Evolutionary conservation across 2,329 filamentous ascomycete genomes (phyloP).

Genomic region (Falciphora oryzae): DNA sequence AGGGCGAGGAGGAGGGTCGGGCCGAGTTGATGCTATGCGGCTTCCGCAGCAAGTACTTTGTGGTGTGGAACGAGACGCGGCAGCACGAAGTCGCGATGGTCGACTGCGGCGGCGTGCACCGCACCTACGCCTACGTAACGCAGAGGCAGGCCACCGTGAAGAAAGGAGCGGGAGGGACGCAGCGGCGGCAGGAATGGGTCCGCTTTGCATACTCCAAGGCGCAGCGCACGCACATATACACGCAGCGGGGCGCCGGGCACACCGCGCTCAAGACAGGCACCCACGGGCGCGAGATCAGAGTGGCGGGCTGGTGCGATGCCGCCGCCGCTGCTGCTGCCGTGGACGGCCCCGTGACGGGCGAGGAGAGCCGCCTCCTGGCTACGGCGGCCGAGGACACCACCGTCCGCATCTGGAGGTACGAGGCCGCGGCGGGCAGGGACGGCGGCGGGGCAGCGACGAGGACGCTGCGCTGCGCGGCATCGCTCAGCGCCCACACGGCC

Average conservation of each 20-base stretch:
- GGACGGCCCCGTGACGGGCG: too few species aligned
- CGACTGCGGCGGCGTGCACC: slow-evolving; percentile 79
- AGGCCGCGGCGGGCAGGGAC: slow-evolving; percentile 17
- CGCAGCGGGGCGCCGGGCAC: slow-evolving; percentile 28
- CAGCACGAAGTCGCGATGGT: slow-evolving; percentile 65
- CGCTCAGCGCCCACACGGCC: slow-evolving; percentile 71
- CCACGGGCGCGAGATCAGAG: slow-evolving; percentile 81
- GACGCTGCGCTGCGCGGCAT: slow-evolving; percentile 46
- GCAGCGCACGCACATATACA: slow-evolving; percentile 44
- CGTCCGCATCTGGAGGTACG: slow-evolving; percentile 65
- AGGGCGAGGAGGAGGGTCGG: slow-evolving; percentile 18
- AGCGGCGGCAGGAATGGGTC: slow-evolving; percentile 26
- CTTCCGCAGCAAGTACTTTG: slow-evolving; percentile 72
- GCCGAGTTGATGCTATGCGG: slow-evolving; percentile 66
- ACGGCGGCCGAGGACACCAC: slow-evolving; percentile 69
- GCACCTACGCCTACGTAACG: slow-evolving; percentile 58
- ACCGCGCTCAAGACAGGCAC: slow-evolving; percentile 59
- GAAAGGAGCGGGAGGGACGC: slow-evolving; percentile 18
- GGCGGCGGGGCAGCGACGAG: neutral
- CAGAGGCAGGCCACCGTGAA: neutral
- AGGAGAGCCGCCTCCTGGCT: slow-evolving; percentile 35
- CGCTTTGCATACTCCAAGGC: slow-evolving; percentile 72
- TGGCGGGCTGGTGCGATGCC: slow-evolving; percentile 27
- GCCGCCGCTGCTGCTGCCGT: too few species aligned
- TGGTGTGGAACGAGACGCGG: slow-evolving; percentile 71